Base-by-base conservation (phyloP, 164 flowering plant species). In the Vitis amurensis region DNA sequence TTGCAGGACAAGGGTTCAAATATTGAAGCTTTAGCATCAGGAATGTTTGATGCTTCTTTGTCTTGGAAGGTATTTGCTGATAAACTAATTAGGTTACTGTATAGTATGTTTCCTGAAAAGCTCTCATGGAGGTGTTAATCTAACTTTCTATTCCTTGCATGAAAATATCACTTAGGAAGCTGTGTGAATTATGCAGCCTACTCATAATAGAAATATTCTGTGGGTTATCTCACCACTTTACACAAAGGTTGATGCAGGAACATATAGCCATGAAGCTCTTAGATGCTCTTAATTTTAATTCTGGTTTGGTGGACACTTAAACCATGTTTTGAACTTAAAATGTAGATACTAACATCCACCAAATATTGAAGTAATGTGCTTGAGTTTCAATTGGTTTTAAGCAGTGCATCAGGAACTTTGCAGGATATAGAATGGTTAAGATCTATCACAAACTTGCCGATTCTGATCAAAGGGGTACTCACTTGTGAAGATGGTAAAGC, bases 381-480 rank as follows among this genome's bases (percentile, higher is more conserved):
- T 37, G 44, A 37, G 44, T 37, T 52, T 49, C 8, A 12, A 0
- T 17, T 70, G 50, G 48, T 1, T 71, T 61, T 29, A 56, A 27
- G 30, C 23, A 31, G 44, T 13, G 59, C 16, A 60, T 63, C 30
- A 9, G 16, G 17, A 71, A 11, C 4, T 63, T 57, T 73, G 71
- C 87, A 93, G 97, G 98, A 91, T 64, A 80, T 93, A 67, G 86
- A 17, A 29, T 91, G 97, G 95, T 73, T 93, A 77, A 86, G 70
- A 74, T 91, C 95, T 37, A 83, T 93, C 59, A 88, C 98, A 68
- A 88, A 71, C 13, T 83, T 93, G 82, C 98, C 98, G 10, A 84
- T 91, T 77, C 80, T 91, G 50, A 75, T 93, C 76, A 93, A 93
- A 74, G 98, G 94, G 5, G 67, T 91, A 27, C 92, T 93, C 56